Percentiles rank a stretch among this genome's conserved stretches.
These are phyloP conservation scores for Phallus indusiatus DNA, from an alignment of 768 basidiomycete species.

Conservation along the genomic window DNA sequence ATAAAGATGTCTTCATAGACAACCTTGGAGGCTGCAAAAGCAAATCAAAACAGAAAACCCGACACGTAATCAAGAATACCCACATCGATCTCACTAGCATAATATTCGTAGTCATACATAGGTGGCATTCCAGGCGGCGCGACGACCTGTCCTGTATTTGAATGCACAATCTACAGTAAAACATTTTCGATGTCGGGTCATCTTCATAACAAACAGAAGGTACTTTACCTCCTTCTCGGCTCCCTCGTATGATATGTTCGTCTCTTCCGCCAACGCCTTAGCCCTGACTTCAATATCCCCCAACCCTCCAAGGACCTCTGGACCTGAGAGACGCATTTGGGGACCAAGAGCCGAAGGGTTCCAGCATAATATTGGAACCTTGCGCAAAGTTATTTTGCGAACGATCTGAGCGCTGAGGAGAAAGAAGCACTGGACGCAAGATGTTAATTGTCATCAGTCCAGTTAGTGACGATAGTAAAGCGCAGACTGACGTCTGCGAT, in stretches of 20 bases:
- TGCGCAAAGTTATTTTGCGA: too few species aligned
- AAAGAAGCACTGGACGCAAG: too few species aligned
- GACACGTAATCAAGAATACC: too few species aligned
- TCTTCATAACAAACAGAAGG: too few species aligned
- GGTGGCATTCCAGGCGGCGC: conserved; percentile 1
- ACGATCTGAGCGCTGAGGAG: too few species aligned
- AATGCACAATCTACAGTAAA: background rate
- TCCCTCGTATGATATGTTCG: background rate
- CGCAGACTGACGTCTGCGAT: too few species aligned
- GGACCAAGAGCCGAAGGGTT: background rate
- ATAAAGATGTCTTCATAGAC: too few species aligned
- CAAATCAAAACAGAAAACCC: background rate
- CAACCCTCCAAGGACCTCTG: background rate
- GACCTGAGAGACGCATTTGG: background rate
- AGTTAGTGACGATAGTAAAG: too few species aligned
- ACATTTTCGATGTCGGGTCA: background rate
- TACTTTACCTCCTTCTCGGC: background rate
- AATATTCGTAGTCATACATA: conserved; percentile 7
- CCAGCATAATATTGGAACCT: too few species aligned
- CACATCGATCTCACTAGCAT: background rate
- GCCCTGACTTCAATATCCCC: background rate
- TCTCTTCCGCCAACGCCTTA: background rate
- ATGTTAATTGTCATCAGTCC: too few species aligned
- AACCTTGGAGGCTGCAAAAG: too few species aligned
- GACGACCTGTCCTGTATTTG: background rate